Evolutionary conservation across 1,139 yeast species (phyloP), one percentile per base, ranked within the genome.

Genomic region (Hansenula sp.): DNA sequence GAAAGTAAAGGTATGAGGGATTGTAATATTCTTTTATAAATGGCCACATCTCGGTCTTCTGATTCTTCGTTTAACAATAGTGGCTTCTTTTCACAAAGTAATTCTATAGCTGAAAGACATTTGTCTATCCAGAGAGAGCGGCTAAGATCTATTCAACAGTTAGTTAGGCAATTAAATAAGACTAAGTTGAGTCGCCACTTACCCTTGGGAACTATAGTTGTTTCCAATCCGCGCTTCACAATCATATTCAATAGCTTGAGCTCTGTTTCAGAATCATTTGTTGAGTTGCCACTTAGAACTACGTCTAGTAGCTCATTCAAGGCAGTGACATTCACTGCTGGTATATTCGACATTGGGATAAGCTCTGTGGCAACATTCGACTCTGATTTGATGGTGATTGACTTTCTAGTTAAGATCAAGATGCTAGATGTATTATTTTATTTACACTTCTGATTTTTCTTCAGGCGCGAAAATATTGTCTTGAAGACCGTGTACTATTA

Each of bases 11-110:
- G 48, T 2, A 53, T 42, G 34, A 55, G 28, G 2, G 53, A 39
- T 8, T 42, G 41, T 8, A 55, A 41, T 8, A 55, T 44, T 53
- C 55, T 48, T 29, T 47, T 45, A 40, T 48, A 54, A 2, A 46
- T 36, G 8, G 37, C 33, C 1, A 29, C 20, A 2, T 39, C 39
- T 2, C 38, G 25, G 2, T 39, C 49, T 17, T 32, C 30, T 3
- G 40, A 38, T 5, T 29, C 38, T 8, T 42, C 44, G 32, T 51
- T 53, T 14, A 55, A 37, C 6, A 53, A 28, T 12, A 46, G 28
- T 1, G 57, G 57, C 4, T 42, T 38, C 32, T 35, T 42, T 13
- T 48, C 52, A 28, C 52, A 42, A 6, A 53, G 46, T 16, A 48
- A 36, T 21, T 52, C 56, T 6, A 53, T 33, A 10, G 57, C 56